Percentiles rank a stretch among this genome's conserved stretches.
Conservation (phyloP, 495 filamentous ascomycete genomes). For the Amniculicola lignicola region DNA sequence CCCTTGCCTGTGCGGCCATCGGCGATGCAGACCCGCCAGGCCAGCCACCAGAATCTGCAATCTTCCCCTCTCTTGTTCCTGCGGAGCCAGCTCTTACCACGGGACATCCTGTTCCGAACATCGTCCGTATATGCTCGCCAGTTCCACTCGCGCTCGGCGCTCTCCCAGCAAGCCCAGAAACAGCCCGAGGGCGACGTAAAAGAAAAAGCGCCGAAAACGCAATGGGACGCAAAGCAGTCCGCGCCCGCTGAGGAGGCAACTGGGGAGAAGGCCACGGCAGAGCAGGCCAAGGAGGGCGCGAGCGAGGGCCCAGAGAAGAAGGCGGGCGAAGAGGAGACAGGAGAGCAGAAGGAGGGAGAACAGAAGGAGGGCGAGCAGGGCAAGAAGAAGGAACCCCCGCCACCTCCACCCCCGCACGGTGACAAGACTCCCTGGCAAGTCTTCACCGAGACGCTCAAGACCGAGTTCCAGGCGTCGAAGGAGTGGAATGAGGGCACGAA, state of each 20-base stretch:
- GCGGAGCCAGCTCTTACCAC: conserved; percentile 36
- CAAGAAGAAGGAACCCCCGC: conserved; percentile 65
- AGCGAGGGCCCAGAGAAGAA: conserved; percentile 49
- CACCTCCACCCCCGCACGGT: conserved; percentile 90
- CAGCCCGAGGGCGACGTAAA: conserved; percentile 42
- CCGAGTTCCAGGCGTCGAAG: conserved; percentile 93
- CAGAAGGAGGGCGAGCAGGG: conserved; percentile 51
- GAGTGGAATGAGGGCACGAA: conserved; percentile 99
- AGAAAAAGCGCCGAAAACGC: conserved; percentile 40
- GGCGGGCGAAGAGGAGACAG: conserved; percentile 44
- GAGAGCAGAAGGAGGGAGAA: conserved; percentile 42
- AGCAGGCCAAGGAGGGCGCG: conserved; percentile 43
- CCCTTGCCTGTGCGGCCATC: conserved; percentile 30
- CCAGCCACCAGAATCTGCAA: conserved; percentile 14
- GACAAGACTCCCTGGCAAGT: conserved; percentile 98
- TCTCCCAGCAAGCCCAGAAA: conserved; percentile 35
- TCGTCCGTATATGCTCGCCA: conserved; percentile 26
- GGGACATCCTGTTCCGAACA: conserved; percentile 33
- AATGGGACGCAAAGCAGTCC: conserved; percentile 37
- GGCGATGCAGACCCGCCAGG: conserved; percentile 13
- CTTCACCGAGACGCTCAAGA: conserved; percentile 89
- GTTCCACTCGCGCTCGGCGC: conserved; percentile 29
- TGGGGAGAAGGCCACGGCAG: conserved; percentile 25
- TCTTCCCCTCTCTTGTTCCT: conserved; percentile 22
- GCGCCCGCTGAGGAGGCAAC: conserved; percentile 42